Evolutionary conservation across 495 filamentous ascomycete genomes (phyloP), one percentile per base, ranked within the genome.

Genomic region (Podospora australis): DNA sequence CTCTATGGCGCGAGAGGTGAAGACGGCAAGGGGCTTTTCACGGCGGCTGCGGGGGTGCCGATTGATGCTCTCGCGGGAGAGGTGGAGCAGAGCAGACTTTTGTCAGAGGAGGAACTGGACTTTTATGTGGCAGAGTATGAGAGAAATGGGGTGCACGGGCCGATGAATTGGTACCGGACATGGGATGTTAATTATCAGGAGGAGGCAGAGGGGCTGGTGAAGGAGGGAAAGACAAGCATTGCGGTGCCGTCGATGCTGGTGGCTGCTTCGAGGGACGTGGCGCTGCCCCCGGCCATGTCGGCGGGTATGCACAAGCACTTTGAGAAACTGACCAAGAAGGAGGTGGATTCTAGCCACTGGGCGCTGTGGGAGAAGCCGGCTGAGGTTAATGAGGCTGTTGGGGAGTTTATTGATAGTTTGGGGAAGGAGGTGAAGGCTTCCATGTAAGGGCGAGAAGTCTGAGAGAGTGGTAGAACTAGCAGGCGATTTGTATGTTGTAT

Each of bases 101-200:
- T 94, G 56, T 75, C 64, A 52, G 72, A 78, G 46, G 78, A 83
- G 74, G 83, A 91, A 56, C 61, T 89, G 43, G 82, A 89, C 38
- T 88, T 78, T 65, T 96, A 95, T 63, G 78, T 78, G 13, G 68
- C 78, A 28, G 71, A 88, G 65, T 94, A 78, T 61, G 67, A 69
- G 10, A 73, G 79, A n/a, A 71, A 81, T 52, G 90, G 90, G 1
- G 57, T 96, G 45, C 77, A 82, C 53, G 87, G 86, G 2, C 83
- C 87, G 16, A 70, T 84, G 80, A 85, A 90, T 56, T 96, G 90
- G 88, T 96, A 97, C 64, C 77, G 84, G 13, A 85, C 79, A 2
- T 63, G 71, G 1, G 59, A 80, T 60, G 62, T 84, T 44, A 96
- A 96, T 61, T 84, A 73, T 59, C 71, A 86, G 8, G 87, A 95